Percentiles rank a stretch among this genome's conserved stretches.
phyloP scores from a whole-genome alignment of 2,329 filamentous ascomycete genomes.

The Nannizziopsis barbatae region DNA sequence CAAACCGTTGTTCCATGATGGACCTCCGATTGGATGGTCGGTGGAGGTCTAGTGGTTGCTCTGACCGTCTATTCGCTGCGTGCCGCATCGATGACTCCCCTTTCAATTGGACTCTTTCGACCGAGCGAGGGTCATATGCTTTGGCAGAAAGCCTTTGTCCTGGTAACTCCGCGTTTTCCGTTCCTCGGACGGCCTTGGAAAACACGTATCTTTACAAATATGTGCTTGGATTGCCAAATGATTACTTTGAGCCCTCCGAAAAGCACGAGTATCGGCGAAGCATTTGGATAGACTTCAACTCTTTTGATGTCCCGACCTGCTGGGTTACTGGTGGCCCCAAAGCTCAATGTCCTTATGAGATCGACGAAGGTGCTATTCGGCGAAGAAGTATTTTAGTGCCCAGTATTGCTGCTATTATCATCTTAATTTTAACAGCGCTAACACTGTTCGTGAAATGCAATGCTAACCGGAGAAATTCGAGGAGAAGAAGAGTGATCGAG shows the following conservation, averaged over 20 bases:
- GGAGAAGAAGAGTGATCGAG: slow-evolving; percentile 40
- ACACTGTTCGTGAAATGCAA: slow-evolving; percentile 56
- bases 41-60: slow-evolving; percentile 50
- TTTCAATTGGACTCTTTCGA: slow-evolving; percentile 48
- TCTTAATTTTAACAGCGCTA: slow-evolving; percentile 49
- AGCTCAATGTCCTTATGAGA: slow-evolving; percentile 48
- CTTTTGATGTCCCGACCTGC: slow-evolving; percentile 45
- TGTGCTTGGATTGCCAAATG: slow-evolving; percentile 24
- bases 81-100: slow-evolving; percentile 46
- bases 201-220: slow-evolving; percentile 48
- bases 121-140: slow-evolving; percentile 33
- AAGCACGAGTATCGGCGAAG: slow-evolving; percentile 23
- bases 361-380: slow-evolving; percentile 33
- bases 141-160: slow-evolving; percentile 41
- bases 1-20: slow-evolving; percentile 47
- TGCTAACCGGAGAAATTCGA: slow-evolving; percentile 46
- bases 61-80: slow-evolving; percentile 40
- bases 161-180: slow-evolving; percentile 40
- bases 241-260: slow-evolving; percentile 19
- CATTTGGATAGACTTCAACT: slow-evolving; percentile 53
- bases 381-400: slow-evolving; percentile 47
- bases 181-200: slow-evolving; percentile 52
- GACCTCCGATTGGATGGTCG: slow-evolving; percentile 40
- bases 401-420: slow-evolving; percentile 51
- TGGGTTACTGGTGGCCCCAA: slow-evolving; percentile 50